phyloP scores from a whole-genome alignment of 1,284 basidiomycete species.

The Trichosporon asahii region DNA sequence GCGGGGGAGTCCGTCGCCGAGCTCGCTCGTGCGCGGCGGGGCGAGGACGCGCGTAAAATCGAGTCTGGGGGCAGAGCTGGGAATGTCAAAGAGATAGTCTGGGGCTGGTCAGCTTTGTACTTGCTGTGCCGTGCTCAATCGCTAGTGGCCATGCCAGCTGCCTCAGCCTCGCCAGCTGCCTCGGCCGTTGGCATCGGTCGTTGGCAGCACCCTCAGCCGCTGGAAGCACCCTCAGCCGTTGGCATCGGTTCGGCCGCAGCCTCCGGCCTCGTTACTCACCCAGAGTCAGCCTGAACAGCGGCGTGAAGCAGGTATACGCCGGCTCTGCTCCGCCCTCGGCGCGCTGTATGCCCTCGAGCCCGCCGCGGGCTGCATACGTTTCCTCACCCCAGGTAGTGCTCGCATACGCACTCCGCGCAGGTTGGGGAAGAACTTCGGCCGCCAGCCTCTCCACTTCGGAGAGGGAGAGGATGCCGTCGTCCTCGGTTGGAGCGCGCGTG shows the following conservation, averaged over 20 bases:
- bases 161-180: too few relatives aligned
- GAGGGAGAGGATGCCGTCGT: conserved; percentile 70
- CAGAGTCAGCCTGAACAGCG: conserved; percentile 68
- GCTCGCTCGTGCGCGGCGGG: conserved; percentile 62
- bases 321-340: conserved; percentile 63
- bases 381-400: conserved; percentile 52
- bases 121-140: not conserved
- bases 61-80: conserved; percentile 44
- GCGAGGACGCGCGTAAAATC: conserved; percentile 62
- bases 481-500: conserved; percentile 61
- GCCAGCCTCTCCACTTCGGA: conserved; percentile 63
- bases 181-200: too few relatives aligned
- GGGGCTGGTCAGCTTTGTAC: conserved; percentile 19
- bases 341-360: conserved; percentile 49
- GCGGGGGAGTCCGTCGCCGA: conserved; percentile 73
- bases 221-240: too few relatives aligned
- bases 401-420: conserved; percentile 53
- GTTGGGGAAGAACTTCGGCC: conserved; percentile 33
- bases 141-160: too few relatives aligned
- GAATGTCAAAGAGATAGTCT: conserved; percentile 79
- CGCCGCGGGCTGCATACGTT: conserved; percentile 57
- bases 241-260: too few relatives aligned
- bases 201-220: too few relatives aligned
- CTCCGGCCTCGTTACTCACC: conserved; percentile 55
- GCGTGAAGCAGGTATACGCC: conserved; percentile 49